A percentile compares a stretch with the other conserved stretches of the same genome.
Evolutionary conservation across 1,284 basidiomycete species (phyloP).

Genomic region (Testicularia cyperi): DNA sequence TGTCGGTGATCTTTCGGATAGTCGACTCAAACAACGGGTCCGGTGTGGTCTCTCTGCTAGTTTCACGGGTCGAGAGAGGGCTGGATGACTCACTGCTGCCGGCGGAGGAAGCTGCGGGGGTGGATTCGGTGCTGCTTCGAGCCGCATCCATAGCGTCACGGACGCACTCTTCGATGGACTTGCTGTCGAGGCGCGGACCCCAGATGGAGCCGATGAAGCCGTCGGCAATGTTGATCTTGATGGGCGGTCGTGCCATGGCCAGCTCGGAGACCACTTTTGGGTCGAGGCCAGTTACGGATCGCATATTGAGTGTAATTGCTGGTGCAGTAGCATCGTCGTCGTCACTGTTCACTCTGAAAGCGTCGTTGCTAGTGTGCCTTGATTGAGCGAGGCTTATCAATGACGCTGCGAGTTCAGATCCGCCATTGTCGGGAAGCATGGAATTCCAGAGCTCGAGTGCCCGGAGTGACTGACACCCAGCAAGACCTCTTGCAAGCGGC

Average conservation of each 20-base stretch:
- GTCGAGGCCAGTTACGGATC: constrained; percentile 10
- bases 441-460: constrained; percentile 25
- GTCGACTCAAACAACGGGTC: constrained; percentile 12
- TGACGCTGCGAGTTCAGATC: constrained; percentile 6
- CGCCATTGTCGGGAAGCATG: constrained; percentile 13
- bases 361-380: not conserved
- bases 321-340: not conserved
- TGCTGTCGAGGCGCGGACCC: constrained; percentile 16
- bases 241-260: constrained; percentile 4
- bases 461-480: constrained; percentile 3
- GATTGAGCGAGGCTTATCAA: constrained; percentile 5
- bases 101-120: not conserved
- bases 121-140: not conserved
- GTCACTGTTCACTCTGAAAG: not conserved
- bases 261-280: constrained; percentile 7
- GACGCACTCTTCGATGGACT: constrained; percentile 8
- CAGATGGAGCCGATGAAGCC: constrained; percentile 27
- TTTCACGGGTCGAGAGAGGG: too few relatives aligned
- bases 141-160: constrained; percentile 5
- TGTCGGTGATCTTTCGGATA: constrained; percentile 7
- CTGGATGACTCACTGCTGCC: not conserved
- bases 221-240: constrained; percentile 26
- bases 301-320: constrained; percentile 3
- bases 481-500: constrained; percentile 8
- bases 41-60: constrained; percentile 7